Evolutionary conservation across 1,139 yeast genomes (phyloP), one percentile per base, ranked within the genome.

Genomic region (Scheffersomyces insectosa): DNA sequence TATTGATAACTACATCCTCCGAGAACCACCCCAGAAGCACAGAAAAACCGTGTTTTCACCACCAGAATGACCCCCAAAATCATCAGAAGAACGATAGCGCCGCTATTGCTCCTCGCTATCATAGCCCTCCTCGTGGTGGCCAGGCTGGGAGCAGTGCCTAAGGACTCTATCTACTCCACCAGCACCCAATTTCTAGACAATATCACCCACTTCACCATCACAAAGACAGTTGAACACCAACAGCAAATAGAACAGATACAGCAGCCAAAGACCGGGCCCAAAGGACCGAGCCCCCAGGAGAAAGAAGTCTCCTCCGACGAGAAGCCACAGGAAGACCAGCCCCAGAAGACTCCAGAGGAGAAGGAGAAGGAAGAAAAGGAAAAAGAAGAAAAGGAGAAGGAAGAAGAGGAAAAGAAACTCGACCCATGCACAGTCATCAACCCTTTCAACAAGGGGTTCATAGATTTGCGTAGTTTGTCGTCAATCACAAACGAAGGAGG

Each of bases 391-490:
- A 38, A 41, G 20, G 37, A 47, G 16, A 42, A 49, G 20, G 46
- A 41, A 25, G 55, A 55, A 13, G 60, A 55, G 38, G 53, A 52
- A 12, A 46, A 44, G 1, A 50, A 47, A 5, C 48, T 60, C 10
- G 80, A 69, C 33, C 79, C 81, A 5, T 82, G 88, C 51, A 79
- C 87, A 0, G 79, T 77, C 1, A 57, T 71, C 10, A 78, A 80
- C 45, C 83, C 85, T 0, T 44, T 66, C 9, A 77, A 73, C 12
- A 71, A 75, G 40, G 82, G 79, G 11, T 82, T 79, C 50, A 80
- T 77, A 41, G 85, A 82, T 53, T 61, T 82, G 33, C 60, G 82
- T 14, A 77, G 77, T 5, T 60, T 82, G 30, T 76, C 84, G 1
- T 60, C 79, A 2, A 33, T 61, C 1, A 69, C 70, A 1, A 61